Evolutionary conservation across 768 basidiomycete species (phyloP), one percentile per base, ranked within the genome.

Genomic region (Mrakia frigida): DNA sequence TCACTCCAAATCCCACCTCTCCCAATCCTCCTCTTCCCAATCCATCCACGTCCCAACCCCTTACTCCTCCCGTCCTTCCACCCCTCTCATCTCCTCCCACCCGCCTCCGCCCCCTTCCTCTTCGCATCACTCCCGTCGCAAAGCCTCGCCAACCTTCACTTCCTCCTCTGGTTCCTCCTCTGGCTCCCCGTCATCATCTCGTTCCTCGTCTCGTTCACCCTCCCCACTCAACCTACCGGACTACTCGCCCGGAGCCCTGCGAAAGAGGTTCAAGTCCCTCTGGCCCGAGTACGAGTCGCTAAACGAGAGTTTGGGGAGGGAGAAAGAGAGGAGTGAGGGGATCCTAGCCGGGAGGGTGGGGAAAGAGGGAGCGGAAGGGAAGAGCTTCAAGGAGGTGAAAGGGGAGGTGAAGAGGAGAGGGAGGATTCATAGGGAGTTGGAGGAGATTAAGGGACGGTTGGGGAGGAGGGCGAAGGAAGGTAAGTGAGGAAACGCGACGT

Each of bases 231-330:
- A 75, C 65, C 69, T 75, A 14, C 74, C 74, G 1, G 23, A 53
- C 21, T 37, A 53, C 21, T 37, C 33, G 25, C 68, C 37, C 0
- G 16, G 25, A 1, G 65, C 52, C 4, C 68, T 75, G 18, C 37
- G 68, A 9, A 41, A 41, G 31, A 52, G 68, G 31, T 75, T 75
- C 74, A 75, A 70, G 31, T n/a, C n/a, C 37, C 74, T 75, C 21
- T 75, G 53, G 35, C 53, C 65, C 25, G 68, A 70, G 52, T 75
- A 75, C 59, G 68, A 70, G 14, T 14, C 33, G 39, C 41, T 75
- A 10, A 70, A 67, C 25, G 43, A 37, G 10, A 35, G 53, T 6
- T 56, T 75, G 50, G 74, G 69, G 59, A 41, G 28, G 14, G 74
- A 75, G 74, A 56, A 39, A 10, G n/a, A 56, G 18, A 43, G 39